Evolutionary conservation across 176 grass and related monocot species (phyloP), one percentile per base, ranked within the genome.

Genomic region (Miscanthus lutarioriparius): DNA sequence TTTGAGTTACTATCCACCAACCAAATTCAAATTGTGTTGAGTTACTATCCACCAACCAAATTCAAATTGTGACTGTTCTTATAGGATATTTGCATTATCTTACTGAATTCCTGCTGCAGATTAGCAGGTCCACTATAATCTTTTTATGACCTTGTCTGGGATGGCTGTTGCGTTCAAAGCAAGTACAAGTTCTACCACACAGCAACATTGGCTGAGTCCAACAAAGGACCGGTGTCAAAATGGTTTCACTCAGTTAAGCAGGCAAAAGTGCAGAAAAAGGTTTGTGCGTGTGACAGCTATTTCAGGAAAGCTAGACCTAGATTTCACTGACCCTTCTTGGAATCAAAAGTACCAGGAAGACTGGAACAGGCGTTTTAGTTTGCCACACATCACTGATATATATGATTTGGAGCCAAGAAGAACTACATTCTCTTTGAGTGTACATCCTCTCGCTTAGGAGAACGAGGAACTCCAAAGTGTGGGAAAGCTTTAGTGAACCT

Each of bases 351-450:
- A 91, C 40, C 87, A 91, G 68, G 87, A 95, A 74, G 91, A 95
- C 58, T 98, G 93, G 91, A 85, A 93, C 68, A 90, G 72, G 67
- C 79, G 83, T 43, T 95, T 95, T 74, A 85, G 54, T 88, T 87
- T 98, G 85, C 95, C 91, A 51, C 95, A 98, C 80, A 89, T 98
- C 28, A 95, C 74, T 13, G 92, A 98, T 90, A 79, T 98, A 85
- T 90, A 93, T 86, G 92, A 95, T 91, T 70, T 93, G 40, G 77
- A 88, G 63, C 95, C 95, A 86, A 95, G 87, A 32, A 78, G 86
- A 75, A 98, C 83, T 77, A 85, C 95, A 30, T 98, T 98, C 53
- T 93, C 91, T 80, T 89, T 93, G 7, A 40, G 0, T 9, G 39
- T 40, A 1, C 39, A 40, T 40, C 39, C 39, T 40, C 39, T 40